phyloP scores from a whole-genome alignment of 192 early-diverging fungal species.

The Piromyces finnis region DNA sequence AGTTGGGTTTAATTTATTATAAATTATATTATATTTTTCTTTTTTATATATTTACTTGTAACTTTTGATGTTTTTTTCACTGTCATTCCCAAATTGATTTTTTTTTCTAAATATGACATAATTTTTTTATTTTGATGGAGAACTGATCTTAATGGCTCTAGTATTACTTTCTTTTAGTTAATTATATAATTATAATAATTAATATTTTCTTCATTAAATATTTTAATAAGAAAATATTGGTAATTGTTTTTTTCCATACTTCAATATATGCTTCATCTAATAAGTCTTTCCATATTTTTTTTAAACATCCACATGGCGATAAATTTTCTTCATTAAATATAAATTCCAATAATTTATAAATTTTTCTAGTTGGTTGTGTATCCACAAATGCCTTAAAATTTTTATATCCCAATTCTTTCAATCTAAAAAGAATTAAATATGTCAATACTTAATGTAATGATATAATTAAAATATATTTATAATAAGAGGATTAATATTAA shows the following conservation, averaged over 20 bases:
- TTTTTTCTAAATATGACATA: not conserved
- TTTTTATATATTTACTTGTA: not conserved
- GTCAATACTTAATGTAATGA: not conserved
- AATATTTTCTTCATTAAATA: too few species aligned
- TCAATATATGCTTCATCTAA: not conserved
- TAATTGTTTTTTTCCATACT: too few species aligned
- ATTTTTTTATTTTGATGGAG: not conserved
- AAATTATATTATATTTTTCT: too few species aligned
- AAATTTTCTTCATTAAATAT: not conserved
- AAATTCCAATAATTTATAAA: not conserved
- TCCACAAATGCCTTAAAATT: not conserved
- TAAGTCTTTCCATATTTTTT: not conserved
- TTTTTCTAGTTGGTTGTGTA: not conserved
- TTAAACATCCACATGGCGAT: not conserved
- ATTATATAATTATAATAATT: not conserved
- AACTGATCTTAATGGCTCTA: not conserved
- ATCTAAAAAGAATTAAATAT: not conserved
- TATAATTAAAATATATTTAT: not conserved
- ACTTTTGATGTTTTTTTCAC: not conserved
- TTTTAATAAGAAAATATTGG: too few species aligned
- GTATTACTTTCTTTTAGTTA: not conserved
- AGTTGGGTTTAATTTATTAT: too few species aligned
- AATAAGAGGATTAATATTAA: not conserved
- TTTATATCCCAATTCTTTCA: not conserved
- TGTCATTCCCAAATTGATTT: not conserved